These are phyloP conservation scores for Suhomyces wounanorum DNA, from an alignment of 1,139 yeast species.

Conservation along the genomic window DNA sequence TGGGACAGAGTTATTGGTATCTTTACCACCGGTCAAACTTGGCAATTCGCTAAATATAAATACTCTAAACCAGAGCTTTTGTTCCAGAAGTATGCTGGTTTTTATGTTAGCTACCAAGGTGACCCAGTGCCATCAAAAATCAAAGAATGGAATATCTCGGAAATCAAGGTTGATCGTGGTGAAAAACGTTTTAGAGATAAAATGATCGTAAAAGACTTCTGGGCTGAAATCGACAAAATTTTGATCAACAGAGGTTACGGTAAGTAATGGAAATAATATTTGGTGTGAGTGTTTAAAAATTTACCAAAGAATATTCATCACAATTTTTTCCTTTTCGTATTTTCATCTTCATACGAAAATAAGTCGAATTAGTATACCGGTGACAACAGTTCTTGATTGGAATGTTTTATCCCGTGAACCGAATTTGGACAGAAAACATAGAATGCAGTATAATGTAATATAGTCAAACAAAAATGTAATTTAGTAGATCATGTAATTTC, in stretches of 20 bases:
- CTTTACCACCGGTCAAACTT: constrained; percentile 93
- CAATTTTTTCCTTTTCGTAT: neutral
- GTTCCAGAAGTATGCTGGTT: constrained; percentile 85
- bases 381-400: neutral
- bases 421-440: neutral
- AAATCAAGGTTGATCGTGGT: constrained; percentile 72
- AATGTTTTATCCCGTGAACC: too few species aligned
- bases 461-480: neutral
- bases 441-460: neutral
- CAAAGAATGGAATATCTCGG: constrained; percentile 85
- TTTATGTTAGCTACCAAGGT: constrained; percentile 71
- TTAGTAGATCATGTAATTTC: neutral
- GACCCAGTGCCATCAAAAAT: constrained; percentile 78
- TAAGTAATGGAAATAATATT: neutral
- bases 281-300: neutral
- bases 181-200: constrained; percentile 85
- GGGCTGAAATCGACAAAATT: constrained; percentile 73
- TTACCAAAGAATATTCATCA: too few species aligned
- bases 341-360: neutral
- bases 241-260: constrained; percentile 52
- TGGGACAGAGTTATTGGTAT: constrained; percentile 97
- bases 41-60: constrained; percentile 93
- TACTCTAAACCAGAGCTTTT: constrained; percentile 78
- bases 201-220: constrained; percentile 79
- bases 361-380: neutral